phyloP scores from a whole-genome alignment of 2,329 filamentous ascomycete species.

The Aspergillus sp. region DNA sequence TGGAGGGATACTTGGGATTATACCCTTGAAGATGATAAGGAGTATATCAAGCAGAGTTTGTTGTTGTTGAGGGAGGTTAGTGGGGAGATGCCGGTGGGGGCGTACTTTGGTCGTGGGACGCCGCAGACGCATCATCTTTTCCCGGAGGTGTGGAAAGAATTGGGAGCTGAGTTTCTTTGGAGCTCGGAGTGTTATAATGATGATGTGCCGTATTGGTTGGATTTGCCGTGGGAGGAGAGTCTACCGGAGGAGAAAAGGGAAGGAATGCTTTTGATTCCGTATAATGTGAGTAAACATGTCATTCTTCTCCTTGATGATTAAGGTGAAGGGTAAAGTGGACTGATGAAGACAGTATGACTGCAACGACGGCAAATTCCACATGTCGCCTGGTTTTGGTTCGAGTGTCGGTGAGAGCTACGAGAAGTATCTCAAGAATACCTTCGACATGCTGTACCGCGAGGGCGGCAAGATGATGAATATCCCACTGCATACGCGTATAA shows the following conservation, averaged over 20 bases:
- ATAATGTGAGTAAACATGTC: conserved; percentile 1
- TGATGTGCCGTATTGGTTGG: conserved; percentile 58
- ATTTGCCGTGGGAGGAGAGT: conserved; percentile 50
- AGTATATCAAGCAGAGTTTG: conserved; percentile 48
- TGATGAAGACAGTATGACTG: conserved; percentile 27
- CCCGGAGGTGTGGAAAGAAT: conserved; percentile 52
- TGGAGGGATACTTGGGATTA: conserved; percentile 55
- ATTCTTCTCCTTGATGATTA: not conserved
- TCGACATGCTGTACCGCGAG: conserved; percentile 56
- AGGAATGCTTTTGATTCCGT: conserved; percentile 31
- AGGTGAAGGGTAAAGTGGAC: no score
- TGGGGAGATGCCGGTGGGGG: conserved; percentile 50
- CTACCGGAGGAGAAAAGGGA: conserved; percentile 32
- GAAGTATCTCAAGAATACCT: conserved; percentile 47
- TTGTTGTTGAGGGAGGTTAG: conserved; percentile 43
- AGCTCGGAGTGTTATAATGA: conserved; percentile 54
- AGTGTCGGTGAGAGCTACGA: conserved; percentile 39
- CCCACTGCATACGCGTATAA: conserved; percentile 54
- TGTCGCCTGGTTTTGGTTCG: conserved; percentile 47
- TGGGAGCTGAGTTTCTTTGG: conserved; percentile 53
- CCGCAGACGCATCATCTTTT: conserved; percentile 49
- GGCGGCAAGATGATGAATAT: conserved; percentile 60
- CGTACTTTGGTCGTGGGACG: conserved; percentile 51
- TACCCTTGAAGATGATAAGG: conserved; percentile 47
- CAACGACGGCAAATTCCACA: conserved; percentile 54